These are phyloP conservation scores for Decorospora gaudefroyi DNA, from an alignment of 2,329 filamentous ascomycete species.

Conservation along the genomic window DNA sequence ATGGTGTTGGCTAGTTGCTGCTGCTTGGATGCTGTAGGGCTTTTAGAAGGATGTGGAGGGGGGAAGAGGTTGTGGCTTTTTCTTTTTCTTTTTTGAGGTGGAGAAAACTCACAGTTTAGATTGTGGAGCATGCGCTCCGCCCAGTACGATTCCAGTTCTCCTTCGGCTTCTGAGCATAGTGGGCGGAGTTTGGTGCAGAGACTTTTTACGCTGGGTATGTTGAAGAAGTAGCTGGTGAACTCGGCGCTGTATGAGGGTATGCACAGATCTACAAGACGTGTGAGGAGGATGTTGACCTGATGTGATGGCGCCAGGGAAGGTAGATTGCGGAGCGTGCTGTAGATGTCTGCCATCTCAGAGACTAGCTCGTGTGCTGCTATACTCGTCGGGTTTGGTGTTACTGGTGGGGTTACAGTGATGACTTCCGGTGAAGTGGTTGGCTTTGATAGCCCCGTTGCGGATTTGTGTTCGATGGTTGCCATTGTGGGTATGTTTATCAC, in stretches of 20 bases:
- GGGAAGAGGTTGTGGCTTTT: no score
- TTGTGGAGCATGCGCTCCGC: conserved; percentile 41
- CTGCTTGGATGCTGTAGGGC: neutral
- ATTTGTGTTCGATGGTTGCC: neutral
- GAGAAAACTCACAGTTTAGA: conserved; percentile 7
- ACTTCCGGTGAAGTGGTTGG: neutral
- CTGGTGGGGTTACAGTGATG: conserved; percentile 23
- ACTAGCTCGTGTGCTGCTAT: conserved; percentile 27
- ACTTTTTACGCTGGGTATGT: conserved; percentile 33
- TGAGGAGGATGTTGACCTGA: conserved; percentile 45
- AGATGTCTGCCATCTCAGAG: conserved; percentile 28
- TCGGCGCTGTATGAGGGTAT: conserved; percentile 31
- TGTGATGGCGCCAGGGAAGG: conserved; percentile 39
- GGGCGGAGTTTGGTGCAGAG: conserved; percentile 49
- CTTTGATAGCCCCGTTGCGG: neutral
- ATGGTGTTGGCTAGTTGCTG: neutral
- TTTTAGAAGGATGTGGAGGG: no score
- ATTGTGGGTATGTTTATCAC: neutral
- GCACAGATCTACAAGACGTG: conserved; percentile 47
- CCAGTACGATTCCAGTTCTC: conserved; percentile 54
- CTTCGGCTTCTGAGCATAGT: conserved; percentile 54
- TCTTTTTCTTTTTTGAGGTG: neutral
- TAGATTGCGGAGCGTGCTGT: conserved; percentile 19
- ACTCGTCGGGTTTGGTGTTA: conserved; percentile 27
- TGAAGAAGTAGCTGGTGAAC: conserved; percentile 35